Conservation (phyloP, 2,329 filamentous ascomycete species). For the Arachnomyces sp. region DNA sequence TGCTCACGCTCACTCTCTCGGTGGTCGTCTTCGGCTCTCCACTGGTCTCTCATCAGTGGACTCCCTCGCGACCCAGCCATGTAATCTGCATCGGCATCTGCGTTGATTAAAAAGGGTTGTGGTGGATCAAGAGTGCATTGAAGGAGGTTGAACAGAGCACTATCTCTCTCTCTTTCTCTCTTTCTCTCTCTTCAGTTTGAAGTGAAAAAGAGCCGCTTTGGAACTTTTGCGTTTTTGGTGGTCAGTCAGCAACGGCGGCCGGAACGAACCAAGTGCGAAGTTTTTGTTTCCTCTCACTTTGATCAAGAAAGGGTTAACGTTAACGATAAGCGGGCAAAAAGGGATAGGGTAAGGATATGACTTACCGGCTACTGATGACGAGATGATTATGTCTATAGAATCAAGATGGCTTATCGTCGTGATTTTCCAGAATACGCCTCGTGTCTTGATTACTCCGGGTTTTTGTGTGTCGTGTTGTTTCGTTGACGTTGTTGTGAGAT, state of each 20-base stretch:
- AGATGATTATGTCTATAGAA: no score
- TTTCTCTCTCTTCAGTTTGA: background rate
- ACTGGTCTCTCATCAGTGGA: constrained; percentile 44
- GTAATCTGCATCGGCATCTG: constrained; percentile 38
- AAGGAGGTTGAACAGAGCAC: constrained; percentile 1
- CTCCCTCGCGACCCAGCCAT: constrained; percentile 44
- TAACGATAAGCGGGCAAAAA: background rate
- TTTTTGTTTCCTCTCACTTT: background rate
- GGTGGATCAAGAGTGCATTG: constrained; percentile 9
- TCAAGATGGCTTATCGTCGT: no score
- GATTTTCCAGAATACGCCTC: no score
- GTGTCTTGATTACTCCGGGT: no score
- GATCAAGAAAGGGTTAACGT: background rate
- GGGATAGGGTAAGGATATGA: no score
- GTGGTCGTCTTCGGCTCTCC: constrained; percentile 38
- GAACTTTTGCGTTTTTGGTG: constrained; percentile 3
- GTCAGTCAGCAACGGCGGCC: constrained; percentile 11
- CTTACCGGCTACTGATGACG: no score
- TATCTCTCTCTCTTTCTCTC: no score
- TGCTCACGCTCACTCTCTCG: constrained; percentile 26
- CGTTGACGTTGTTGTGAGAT: no score
- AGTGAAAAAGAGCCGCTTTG: constrained; percentile 3
- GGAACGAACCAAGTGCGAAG: constrained; percentile 10
- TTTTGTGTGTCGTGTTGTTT: no score
- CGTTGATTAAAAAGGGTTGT: constrained; percentile 12